Percentiles rank a stretch among this genome's conserved stretches.
Conservation (phyloP, 306 rosid genomes). For the Lathyrus sativus region DNA sequence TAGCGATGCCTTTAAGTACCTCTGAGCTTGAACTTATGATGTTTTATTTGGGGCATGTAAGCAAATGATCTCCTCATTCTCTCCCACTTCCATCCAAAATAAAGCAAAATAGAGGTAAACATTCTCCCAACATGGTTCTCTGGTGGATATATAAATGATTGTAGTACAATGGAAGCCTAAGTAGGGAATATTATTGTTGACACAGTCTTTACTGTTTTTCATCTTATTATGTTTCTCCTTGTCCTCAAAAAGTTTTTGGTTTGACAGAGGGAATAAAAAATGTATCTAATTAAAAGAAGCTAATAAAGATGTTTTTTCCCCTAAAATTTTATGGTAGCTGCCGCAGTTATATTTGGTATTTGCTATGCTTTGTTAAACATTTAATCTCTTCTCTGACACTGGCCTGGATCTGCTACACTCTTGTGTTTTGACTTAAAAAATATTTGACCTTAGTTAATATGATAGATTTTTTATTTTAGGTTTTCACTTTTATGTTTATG, state of each 20-base stretch:
- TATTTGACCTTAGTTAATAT: constrained; percentile 11
- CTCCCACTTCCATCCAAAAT: not conserved
- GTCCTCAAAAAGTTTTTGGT: constrained; percentile 15
- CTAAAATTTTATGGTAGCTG: not conserved
- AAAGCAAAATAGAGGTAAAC: not conserved
- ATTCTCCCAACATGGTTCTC: not conserved
- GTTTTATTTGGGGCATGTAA: constrained; percentile 21
- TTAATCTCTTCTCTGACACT: constrained; percentile 23
- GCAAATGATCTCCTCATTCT: constrained; percentile 3
- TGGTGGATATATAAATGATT: constrained; percentile 11
- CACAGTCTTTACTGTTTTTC: constrained; percentile 3
- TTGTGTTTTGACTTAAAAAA: constrained; percentile 26
- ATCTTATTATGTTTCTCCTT: constrained; percentile 10
- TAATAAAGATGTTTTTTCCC: not conserved
- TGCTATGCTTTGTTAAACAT: constrained; percentile 31
- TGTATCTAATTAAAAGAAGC: constrained; percentile 3
- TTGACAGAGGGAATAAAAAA: not conserved
- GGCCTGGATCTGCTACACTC: constrained; percentile 27
- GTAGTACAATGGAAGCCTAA: constrained; percentile 17
- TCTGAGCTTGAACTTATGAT: constrained; percentile 4
- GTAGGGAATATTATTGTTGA: constrained; percentile 29
- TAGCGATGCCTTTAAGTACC: not conserved
- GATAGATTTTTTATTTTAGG: constrained; percentile 5
- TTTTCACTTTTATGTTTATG: constrained; percentile 22
- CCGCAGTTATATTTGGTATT: constrained; percentile 8